phyloP scores from a whole-genome alignment of 2,329 filamentous ascomycete species.

The Rhynchosporium secalis region DNA sequence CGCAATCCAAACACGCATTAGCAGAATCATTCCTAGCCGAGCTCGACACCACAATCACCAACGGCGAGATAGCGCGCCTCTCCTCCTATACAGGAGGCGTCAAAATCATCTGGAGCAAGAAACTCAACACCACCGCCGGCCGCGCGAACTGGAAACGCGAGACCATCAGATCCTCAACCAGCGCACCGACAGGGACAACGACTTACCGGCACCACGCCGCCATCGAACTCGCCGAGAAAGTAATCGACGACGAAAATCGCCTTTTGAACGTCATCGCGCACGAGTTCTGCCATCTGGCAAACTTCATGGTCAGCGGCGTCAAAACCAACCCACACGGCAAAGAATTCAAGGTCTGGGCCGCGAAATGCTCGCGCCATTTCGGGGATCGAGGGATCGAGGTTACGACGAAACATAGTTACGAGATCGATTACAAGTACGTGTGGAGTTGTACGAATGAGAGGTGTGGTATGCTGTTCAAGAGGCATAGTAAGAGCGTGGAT shows the following conservation, averaged over 20 bases:
- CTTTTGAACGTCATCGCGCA: slow-evolving; percentile 92
- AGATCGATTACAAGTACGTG: slow-evolving; percentile 88
- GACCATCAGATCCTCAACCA: slow-evolving; percentile 43
- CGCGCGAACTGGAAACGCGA: slow-evolving; percentile 71
- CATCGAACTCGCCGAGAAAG: slow-evolving; percentile 87
- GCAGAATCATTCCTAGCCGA: slow-evolving; percentile 65
- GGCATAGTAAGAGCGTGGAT: slow-evolving; percentile 86
- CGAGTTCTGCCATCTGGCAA: slow-evolving; percentile 92
- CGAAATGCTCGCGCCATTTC: slow-evolving; percentile 57
- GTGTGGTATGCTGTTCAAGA: slow-evolving; percentile 73
- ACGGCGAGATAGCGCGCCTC: slow-evolving; percentile 58
- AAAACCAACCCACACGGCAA: slow-evolving; percentile 77
- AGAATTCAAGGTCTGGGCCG: slow-evolving; percentile 77
- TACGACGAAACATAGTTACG: slow-evolving; percentile 86
- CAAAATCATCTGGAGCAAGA: slow-evolving; percentile 71
- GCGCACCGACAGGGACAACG: not conserved
- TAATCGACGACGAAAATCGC: slow-evolving; percentile 75
- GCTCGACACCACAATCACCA: slow-evolving; percentile 66
- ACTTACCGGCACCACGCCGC: slow-evolving; percentile 61
- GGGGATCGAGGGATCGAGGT: slow-evolving; percentile 67
- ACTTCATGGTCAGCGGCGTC: slow-evolving; percentile 81
- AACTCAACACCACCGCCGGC: slow-evolving; percentile 77
- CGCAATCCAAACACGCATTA: slow-evolving; percentile 59
- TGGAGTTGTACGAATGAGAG: slow-evolving; percentile 65
- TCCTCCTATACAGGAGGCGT: slow-evolving; percentile 68